Percentiles rank a stretch among this genome's conserved stretches.
phyloP scores from a whole-genome alignment of 106 monocot species.

The Dioscorea zingiberensis region DNA sequence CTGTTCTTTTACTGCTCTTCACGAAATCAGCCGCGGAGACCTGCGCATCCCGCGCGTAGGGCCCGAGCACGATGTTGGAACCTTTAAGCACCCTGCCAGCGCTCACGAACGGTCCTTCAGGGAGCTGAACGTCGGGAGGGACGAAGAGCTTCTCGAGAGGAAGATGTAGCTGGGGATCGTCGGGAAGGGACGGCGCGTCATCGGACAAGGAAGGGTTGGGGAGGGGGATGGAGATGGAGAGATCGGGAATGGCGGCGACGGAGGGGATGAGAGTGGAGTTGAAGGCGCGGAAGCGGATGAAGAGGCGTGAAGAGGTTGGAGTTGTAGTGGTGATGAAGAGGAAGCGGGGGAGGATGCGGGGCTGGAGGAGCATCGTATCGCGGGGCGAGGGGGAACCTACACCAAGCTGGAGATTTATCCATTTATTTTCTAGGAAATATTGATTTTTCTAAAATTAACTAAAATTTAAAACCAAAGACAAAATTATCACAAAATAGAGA shows the following conservation, averaged over 20 bases:
- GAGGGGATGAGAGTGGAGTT: not conserved
- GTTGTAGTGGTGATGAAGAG: constrained; percentile 2
- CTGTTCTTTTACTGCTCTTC: constrained; percentile 75
- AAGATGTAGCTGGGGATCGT: constrained; percentile 20
- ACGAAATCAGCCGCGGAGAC: constrained; percentile 69
- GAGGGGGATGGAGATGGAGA: not conserved
- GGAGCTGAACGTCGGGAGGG: constrained; percentile 61
- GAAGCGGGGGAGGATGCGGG: constrained; percentile 9
- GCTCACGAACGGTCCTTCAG: constrained; percentile 1
- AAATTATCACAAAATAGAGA: too few relatives aligned
- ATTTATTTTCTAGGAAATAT: too few relatives aligned
- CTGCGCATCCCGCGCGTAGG: constrained; percentile 43
- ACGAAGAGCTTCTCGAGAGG: constrained; percentile 78
- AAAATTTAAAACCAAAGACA: too few relatives aligned
- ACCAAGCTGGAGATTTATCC: too few relatives aligned
- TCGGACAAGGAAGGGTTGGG: not conserved
- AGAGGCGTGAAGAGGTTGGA: not conserved
- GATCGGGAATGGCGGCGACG: not conserved
- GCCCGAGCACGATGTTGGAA: constrained; percentile 81
- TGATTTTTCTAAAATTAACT: too few relatives aligned
- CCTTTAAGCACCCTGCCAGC: constrained; percentile 54
- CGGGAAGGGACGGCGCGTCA: not conserved
- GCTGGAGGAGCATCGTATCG: constrained; percentile 8
- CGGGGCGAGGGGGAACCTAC: too few relatives aligned
- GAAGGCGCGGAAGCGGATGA: not conserved